Percentiles rank a stretch among this genome's conserved stretches.
Evolutionary conservation across 805 yeast species (phyloP).

Genomic region (Candida patagonica): DNA sequence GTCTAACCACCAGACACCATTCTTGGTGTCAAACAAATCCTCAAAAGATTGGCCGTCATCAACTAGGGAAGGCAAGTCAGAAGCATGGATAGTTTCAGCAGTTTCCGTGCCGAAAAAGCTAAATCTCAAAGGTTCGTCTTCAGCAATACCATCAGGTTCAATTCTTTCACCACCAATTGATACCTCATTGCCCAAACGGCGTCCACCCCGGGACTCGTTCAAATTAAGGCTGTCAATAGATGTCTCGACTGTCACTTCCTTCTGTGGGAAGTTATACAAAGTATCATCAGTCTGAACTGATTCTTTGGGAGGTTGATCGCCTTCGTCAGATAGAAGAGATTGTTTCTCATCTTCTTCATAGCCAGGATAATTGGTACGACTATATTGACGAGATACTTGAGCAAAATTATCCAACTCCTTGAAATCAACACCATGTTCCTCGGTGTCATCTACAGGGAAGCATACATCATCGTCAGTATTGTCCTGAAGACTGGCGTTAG

Average conservation of each 20-base stretch:
- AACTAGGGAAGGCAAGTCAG: slow-evolving; percentile 72
- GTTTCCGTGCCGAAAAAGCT: slow-evolving; percentile 72
- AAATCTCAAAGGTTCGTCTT: slow-evolving; percentile 37
- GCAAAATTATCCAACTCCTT: slow-evolving; percentile 82
- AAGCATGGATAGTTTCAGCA: slow-evolving; percentile 83
- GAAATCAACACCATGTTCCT: slow-evolving; percentile 75
- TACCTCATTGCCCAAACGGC: too few species aligned
- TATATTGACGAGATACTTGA: slow-evolving; percentile 22
- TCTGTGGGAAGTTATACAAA: too few species aligned
- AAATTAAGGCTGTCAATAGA: too few species aligned
- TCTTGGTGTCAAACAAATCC: slow-evolving; percentile 59
- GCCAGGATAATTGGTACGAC: too few species aligned
- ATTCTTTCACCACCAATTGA: slow-evolving; percentile 1
- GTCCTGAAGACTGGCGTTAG: slow-evolving; percentile 44
- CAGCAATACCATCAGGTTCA: not conserved
- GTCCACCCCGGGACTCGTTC: too few species aligned
- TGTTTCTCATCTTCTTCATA: not conserved
- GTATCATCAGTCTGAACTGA: too few species aligned
- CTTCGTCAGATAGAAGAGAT: not conserved
- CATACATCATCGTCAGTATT: slow-evolving; percentile 97
- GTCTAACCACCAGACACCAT: slow-evolving; percentile 93
- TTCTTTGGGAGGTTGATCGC: not conserved
- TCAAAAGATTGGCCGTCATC: slow-evolving; percentile 49
- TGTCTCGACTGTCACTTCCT: too few species aligned
- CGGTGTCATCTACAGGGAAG: slow-evolving; percentile 65